phyloP scores from a whole-genome alignment of 2,329 filamentous ascomycete genomes.

The Didymella sp. region DNA sequence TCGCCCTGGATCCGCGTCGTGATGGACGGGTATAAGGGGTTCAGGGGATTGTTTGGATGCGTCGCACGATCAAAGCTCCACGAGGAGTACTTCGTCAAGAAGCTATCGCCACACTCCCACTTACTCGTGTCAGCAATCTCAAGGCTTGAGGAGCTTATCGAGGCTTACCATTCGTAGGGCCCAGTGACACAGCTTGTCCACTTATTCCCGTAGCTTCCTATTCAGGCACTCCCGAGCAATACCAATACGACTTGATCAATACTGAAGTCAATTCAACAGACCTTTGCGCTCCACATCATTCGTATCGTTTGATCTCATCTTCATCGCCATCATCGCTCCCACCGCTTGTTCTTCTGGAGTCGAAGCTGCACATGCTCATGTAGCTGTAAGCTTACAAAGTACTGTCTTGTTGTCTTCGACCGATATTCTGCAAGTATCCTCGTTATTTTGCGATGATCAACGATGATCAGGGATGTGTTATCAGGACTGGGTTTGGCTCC shows the following conservation, averaged over 20 bases:
- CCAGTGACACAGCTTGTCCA: conserved; percentile 38
- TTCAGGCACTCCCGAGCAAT: not conserved
- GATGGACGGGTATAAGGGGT: conserved; percentile 34
- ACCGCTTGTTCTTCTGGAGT: not conserved
- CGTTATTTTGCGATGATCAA: not conserved
- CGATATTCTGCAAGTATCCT: not conserved
- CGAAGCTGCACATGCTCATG: not conserved
- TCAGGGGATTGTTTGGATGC: conserved; percentile 27
- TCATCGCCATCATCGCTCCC: not conserved
- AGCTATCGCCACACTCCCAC: conserved; percentile 39
- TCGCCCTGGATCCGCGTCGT: conserved; percentile 13
- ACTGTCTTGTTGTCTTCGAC: not conserved
- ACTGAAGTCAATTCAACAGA: not conserved
- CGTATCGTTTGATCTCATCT: not conserved
- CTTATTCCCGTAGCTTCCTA: not conserved
- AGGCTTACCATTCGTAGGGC: conserved; percentile 16
- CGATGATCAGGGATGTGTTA: not conserved
- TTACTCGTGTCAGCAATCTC: conserved; percentile 17
- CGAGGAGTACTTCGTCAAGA: conserved; percentile 37
- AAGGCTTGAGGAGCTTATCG: not conserved
- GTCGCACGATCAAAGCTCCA: conserved; percentile 37
- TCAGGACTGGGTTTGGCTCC: not conserved
- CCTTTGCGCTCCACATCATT: not conserved
- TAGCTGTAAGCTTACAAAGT: not conserved
- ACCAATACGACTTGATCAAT: not conserved